Conservation (phyloP, 1,139 yeast species). For the Diutina ranongensis region DNA sequence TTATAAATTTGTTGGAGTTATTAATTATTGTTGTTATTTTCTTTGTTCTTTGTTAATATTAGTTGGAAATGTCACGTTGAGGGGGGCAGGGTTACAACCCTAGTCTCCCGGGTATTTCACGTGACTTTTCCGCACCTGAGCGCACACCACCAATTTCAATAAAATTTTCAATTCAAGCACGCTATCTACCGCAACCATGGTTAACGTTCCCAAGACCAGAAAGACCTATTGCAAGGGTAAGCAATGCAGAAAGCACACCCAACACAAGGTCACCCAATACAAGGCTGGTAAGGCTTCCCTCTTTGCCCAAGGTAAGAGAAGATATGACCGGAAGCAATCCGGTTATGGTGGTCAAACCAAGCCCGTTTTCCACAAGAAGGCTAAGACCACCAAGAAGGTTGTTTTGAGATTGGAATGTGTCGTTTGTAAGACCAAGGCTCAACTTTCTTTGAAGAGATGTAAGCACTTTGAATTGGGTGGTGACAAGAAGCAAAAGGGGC, state of each 20-base stretch:
- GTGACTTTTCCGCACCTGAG: not conserved
- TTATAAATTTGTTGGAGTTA: too few relatives aligned
- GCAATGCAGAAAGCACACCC: slow-evolving; percentile 99
- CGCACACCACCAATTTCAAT: not conserved
- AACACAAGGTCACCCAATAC: slow-evolving; percentile 99
- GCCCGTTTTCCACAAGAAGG: slow-evolving; percentile 99
- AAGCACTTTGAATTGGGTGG: slow-evolving; percentile 99
- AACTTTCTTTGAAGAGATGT: slow-evolving; percentile 97
- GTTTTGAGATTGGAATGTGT: slow-evolving; percentile 99
- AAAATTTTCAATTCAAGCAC: not conserved
- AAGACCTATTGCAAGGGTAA: slow-evolving; percentile 99
- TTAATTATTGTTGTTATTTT: too few relatives aligned
- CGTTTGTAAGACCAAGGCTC: slow-evolving; percentile 97
- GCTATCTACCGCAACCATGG: slow-evolving; percentile 17
- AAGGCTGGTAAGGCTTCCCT: slow-evolving; percentile 99
- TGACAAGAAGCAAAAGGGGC: slow-evolving; percentile 99
- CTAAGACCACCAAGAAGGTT: slow-evolving; percentile 99
- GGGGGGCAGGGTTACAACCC: not conserved
- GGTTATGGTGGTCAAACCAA: slow-evolving; percentile 99
- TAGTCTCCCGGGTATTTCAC: not conserved
- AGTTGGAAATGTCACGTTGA: too few relatives aligned
- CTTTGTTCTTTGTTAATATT: too few relatives aligned
- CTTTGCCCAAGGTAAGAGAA: slow-evolving; percentile 99
- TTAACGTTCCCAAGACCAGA: slow-evolving; percentile 99
- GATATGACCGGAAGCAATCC: slow-evolving; percentile 99